Conservation (phyloP, 345 rosid species). For the Syzygium grande region DNA sequence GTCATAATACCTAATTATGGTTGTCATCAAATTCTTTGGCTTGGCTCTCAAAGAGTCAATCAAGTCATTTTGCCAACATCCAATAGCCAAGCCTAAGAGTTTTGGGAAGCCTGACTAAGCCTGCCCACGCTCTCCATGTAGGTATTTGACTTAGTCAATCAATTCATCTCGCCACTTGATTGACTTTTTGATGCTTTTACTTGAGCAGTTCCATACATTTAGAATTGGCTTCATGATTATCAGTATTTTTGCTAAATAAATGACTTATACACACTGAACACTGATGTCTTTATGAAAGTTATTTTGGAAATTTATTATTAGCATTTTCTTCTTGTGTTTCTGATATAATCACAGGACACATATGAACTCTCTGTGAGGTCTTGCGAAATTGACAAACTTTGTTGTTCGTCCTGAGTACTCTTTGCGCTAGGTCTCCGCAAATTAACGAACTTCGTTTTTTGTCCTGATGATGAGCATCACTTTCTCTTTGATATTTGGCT, state of each 20-base stretch:
- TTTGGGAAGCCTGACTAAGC: background rate
- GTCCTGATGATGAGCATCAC: background rate
- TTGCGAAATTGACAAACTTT: background rate
- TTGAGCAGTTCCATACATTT: background rate
- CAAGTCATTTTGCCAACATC: background rate
- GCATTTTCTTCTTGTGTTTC: background rate
- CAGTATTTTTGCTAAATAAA: background rate
- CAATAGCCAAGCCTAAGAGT: background rate
- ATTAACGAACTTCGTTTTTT: background rate
- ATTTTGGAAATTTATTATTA: background rate
- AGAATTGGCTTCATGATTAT: background rate
- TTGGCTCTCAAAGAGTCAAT: background rate
- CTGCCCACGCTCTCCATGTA: background rate
- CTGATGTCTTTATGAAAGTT: background rate
- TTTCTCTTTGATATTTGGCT: background rate
- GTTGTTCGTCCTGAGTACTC: background rate
- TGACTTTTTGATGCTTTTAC: background rate
- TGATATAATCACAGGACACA: background rate
- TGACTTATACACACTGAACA: background rate
- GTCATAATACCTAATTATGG: background rate
- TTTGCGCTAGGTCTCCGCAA: background rate
- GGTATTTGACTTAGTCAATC: background rate
- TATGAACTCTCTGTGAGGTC: background rate
- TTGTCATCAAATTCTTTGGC: background rate
- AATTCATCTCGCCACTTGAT: background rate